Conservation (phyloP, 148 eudicot species). For the Silene conica region DNA sequence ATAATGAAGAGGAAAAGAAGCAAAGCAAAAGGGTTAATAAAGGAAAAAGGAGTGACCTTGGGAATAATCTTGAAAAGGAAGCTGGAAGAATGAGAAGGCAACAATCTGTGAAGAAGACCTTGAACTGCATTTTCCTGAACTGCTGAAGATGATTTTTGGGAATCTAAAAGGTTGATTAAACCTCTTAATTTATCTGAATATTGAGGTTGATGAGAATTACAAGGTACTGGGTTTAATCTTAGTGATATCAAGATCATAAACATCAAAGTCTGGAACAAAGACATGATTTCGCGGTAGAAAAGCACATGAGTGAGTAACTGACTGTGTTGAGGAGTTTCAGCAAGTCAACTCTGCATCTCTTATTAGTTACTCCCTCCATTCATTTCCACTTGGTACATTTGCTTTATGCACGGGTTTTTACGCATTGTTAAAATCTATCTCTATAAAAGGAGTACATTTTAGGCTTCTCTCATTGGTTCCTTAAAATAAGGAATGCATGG, state of each 20-base stretch:
- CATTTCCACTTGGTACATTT: too few species aligned
- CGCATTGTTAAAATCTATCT: too few species aligned
- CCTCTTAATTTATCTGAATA: constrained; percentile 36
- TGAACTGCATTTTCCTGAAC: constrained; percentile 63
- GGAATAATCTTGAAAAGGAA: constrained; percentile 62
- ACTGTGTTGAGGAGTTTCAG: background rate
- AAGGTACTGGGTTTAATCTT: constrained; percentile 16
- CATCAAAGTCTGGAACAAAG: constrained; percentile 13
- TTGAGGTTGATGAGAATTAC: constrained; percentile 15
- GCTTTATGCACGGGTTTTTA: too few species aligned
- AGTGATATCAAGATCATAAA: constrained; percentile 20
- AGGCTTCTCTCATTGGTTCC: too few species aligned
- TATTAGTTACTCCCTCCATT: too few species aligned
- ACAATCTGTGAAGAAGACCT: constrained; percentile 63
- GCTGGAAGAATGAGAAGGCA: constrained; percentile 65
- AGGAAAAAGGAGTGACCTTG: constrained; percentile 36
- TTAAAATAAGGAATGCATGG: too few species aligned
- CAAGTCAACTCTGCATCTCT: background rate
- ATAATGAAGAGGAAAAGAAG: background rate
- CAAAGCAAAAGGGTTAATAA: background rate
- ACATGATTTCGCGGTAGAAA: background rate
- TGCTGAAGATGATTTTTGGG: constrained; percentile 39
- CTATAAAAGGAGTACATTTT: too few species aligned
- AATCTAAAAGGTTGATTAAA: constrained; percentile 44
- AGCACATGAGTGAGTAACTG: background rate